phyloP scores from a whole-genome alignment of 805 yeast species.

The Huiozyma naganishii region DNA sequence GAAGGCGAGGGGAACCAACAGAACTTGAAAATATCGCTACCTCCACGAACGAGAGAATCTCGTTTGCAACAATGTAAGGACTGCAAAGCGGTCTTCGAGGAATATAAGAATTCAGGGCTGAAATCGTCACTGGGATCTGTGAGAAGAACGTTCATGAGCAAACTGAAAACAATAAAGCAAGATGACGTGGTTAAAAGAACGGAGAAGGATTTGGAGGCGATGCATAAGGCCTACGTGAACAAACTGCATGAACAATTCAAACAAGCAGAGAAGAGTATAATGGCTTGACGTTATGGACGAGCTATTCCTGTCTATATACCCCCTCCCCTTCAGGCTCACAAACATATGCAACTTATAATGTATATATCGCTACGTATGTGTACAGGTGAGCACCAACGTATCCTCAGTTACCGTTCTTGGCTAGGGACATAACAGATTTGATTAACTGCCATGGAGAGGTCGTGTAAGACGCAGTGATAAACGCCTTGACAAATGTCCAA shows the following conservation, averaged over 20 bases:
- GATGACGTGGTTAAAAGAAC: constrained; percentile 45
- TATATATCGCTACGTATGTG: neutral
- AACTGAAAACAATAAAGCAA: constrained; percentile 40
- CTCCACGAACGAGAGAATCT: constrained; percentile 62
- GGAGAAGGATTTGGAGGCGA: constrained; percentile 52
- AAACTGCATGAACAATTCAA: constrained; percentile 49
- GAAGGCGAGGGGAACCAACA: constrained; percentile 60
- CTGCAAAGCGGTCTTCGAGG: constrained; percentile 58
- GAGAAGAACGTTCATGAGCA: constrained; percentile 49
- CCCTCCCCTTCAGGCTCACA: neutral
- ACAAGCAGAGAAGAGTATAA: constrained; percentile 38
- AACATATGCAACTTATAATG: neutral
- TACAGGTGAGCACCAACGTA: neutral
- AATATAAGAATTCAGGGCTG: constrained; percentile 41
- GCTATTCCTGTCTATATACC: no score
- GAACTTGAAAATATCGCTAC: constrained; percentile 60
- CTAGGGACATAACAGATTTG: constrained; percentile 43
- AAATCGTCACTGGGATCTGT: constrained; percentile 43
- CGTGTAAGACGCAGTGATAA: constrained; percentile 80
- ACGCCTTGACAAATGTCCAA: constrained; percentile 75
- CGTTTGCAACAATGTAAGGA: constrained; percentile 44
- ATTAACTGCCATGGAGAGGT: constrained; percentile 58
- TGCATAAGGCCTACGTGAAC: constrained; percentile 54
- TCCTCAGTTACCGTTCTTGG: constrained; percentile 20
- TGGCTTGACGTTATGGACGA: neutral